Evolutionary conservation across 129 eudicot genomes (phyloP).

Genomic region (Saposhnikovia divaricata): DNA sequence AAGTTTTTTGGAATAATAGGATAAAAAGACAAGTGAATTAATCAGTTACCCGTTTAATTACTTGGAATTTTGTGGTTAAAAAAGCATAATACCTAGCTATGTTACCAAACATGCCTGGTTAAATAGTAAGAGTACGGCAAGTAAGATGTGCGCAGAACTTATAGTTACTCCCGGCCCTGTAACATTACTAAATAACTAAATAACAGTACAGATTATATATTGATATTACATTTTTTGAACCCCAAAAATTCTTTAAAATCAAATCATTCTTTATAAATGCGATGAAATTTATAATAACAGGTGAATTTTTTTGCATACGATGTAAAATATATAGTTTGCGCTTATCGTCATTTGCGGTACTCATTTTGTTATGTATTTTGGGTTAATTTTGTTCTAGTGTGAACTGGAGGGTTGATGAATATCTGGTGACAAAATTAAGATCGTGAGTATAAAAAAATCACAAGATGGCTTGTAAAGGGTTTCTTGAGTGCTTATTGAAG

Average conservation of each 20-base stretch:
- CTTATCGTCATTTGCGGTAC: not conserved
- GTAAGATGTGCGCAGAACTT: too few species aligned
- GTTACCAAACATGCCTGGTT: not conserved
- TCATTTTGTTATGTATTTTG: not conserved
- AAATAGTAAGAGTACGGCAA: not conserved
- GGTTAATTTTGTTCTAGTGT: not conserved
- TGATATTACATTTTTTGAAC: not conserved
- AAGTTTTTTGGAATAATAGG: not conserved
- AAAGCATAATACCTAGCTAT: too few species aligned
- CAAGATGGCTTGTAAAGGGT: constrained; percentile 73
- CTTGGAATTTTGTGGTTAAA: not conserved
- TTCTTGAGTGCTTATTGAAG: constrained; percentile 77
- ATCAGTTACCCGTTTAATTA: not conserved
- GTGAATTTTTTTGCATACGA: too few species aligned
- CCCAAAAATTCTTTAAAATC: too few species aligned
- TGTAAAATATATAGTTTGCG: not conserved
- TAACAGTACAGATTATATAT: not conserved
- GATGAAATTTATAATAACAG: too few species aligned
- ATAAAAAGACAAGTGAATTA: not conserved
- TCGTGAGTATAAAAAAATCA: constrained; percentile 8
- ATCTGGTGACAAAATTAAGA: constrained; percentile 1
- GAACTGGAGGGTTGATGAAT: constrained; percentile 11
- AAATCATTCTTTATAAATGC: too few species aligned
- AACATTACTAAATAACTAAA: too few species aligned
- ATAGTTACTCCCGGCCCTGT: not conserved